Base-by-base conservation (phyloP, 345 rosid species). In the Citrus maxima region DNA sequence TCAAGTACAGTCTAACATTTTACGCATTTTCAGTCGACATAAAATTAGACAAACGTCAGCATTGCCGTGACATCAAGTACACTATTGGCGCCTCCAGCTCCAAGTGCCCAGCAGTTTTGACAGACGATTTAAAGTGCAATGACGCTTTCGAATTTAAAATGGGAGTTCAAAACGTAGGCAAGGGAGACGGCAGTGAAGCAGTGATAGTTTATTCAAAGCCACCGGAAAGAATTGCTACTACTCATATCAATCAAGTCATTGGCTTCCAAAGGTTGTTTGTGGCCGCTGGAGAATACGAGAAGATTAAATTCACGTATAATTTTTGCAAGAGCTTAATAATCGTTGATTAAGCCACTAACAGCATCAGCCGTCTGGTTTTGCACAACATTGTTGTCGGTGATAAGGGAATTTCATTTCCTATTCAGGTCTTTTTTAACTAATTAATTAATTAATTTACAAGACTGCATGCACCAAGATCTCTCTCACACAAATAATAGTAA, bases 141-240 rank as follows among this genome's bases (percentile, higher is more conserved):
- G 7, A 60, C 0, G 3, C 55, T 21, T 51, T 86, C 8, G 46
- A 37, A 1, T 63, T 86, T 30, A 79, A 78, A 13, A 59, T 79
- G 0, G 42, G 40, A 22, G 83, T 85, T 13, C 25, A 40, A 24
- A 88, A 86, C 2, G 7, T 12, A 0, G 88, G 86, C 1, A 18
- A 37, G 18, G 38, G 0, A 35, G 91, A 81, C 2, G 87, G 91
- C 10, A 79, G 69, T 58, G 82, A 85, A 28, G 88, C 73, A 0
- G 63, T 86, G 3, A 28, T 86, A 4, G 85, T 80, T 1, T 82
- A 85, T 79, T 77, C 87, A 0, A 77, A 80, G 42, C 87, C 92
- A 0, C 90, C 85, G 0, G 46, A 46, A 0, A 81, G 79, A 4
- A 81, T 87, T 6, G 56, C 21, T 1, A 67, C 72, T 12, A 65